Conservation (phyloP, 225 moss, liverwort and hornwort species). For the Bryoerythrophyllum caledonicum region DNA sequence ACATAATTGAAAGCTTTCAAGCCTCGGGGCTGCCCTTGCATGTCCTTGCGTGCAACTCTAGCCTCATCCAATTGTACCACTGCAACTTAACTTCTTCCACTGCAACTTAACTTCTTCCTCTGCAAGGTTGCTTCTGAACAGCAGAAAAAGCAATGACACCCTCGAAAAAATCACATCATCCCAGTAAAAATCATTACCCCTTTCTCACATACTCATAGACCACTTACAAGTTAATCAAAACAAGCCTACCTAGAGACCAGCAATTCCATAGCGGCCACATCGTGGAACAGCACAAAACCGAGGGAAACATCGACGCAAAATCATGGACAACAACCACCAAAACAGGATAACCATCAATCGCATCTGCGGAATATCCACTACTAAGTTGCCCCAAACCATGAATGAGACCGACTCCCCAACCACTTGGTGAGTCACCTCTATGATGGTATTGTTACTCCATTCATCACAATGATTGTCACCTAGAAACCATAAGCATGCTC, state of each 20-base stretch:
- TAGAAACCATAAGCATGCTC: neutral
- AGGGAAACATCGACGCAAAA: neutral
- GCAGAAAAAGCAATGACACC: neutral
- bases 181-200: neutral
- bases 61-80: neutral
- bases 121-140: neutral
- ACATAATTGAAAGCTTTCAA: neutral
- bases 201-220: neutral
- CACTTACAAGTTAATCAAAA: neutral
- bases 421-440: neutral
- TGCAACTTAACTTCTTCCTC: neutral
- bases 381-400: neutral
- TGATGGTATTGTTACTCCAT: neutral
- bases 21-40: neutral
- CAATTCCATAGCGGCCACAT: neutral
- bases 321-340: neutral
- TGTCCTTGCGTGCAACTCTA: neutral
- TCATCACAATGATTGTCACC: neutral
- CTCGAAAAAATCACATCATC: neutral
- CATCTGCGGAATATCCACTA: neutral
- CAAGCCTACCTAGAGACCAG: neutral
- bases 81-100: no score
- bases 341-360: neutral
- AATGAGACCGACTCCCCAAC: neutral
- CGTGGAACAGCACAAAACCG: no score